These are phyloP conservation scores for Plasmodium fragile DNA, from an alignment of 169 alveolate genomes.

Conservation along the genomic window DNA sequence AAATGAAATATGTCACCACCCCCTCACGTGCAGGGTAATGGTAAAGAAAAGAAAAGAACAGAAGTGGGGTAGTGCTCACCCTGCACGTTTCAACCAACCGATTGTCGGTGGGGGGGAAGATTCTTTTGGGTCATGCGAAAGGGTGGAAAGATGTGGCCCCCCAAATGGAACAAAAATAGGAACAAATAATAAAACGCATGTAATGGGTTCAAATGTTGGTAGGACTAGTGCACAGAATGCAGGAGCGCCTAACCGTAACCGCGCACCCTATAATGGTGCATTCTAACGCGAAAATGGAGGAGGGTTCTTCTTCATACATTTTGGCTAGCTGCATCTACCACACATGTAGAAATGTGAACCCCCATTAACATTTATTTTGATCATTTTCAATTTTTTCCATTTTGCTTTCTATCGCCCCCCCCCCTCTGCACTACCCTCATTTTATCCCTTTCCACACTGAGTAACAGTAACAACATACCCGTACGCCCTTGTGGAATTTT, in stretches of 20 bases:
- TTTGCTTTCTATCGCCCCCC: neutral
- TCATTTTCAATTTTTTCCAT: neutral
- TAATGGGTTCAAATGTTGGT: neutral
- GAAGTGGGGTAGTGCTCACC: neutral
- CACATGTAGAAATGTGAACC: neutral
- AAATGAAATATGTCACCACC: neutral
- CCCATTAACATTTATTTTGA: neutral
- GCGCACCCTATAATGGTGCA: neutral
- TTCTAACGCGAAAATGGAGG: neutral
- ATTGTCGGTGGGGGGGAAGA: neutral
- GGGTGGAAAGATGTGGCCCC: neutral
- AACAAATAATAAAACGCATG: neutral
- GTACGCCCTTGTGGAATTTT: neutral
- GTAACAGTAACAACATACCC: neutral
- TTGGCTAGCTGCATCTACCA: neutral
- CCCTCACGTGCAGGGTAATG: neutral
- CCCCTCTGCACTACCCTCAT: no score
- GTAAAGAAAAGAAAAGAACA: neutral
- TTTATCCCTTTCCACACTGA: neutral
- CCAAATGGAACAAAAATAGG: neutral
- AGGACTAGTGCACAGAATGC: neutral
- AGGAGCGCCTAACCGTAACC: neutral
- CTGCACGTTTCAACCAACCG: neutral
- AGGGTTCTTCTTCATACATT: neutral
- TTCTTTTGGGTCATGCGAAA: neutral